A percentile compares a stretch with the other conserved stretches of the same genome.
These are phyloP conservation scores for Lindgomyces ingoldianus DNA, from an alignment of 495 filamentous ascomycete genomes.

Conservation along the genomic window DNA sequence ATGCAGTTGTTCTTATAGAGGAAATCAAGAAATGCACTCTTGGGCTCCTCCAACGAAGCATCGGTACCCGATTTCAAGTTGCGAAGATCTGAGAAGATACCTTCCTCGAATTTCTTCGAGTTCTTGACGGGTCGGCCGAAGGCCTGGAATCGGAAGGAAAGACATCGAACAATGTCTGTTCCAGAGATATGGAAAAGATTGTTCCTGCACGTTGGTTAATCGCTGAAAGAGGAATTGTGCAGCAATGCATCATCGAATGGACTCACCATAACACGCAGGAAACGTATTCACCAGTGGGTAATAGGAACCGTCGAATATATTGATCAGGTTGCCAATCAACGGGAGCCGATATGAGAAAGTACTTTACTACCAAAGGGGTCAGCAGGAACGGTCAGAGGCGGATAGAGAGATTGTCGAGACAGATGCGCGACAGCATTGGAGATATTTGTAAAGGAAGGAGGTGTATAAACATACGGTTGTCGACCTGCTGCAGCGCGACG, in stretches of 20 bases:
- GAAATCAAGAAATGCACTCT: slow-evolving; percentile 97
- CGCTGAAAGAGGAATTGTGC: background rate
- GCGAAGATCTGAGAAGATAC: slow-evolving; percentile 97
- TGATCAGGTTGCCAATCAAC: slow-evolving; percentile 98
- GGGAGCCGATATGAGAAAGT: slow-evolving; percentile 97
- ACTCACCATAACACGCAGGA: slow-evolving; percentile 93
- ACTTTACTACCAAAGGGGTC: slow-evolving; percentile 74
- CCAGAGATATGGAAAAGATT: slow-evolving; percentile 99
- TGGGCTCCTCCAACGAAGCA: slow-evolving; percentile 98
- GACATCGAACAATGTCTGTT: slow-evolving; percentile 96
- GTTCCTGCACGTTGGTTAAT: slow-evolving; percentile 63
- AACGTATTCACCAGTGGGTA: slow-evolving; percentile 97
- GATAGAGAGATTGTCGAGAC: slow-evolving; percentile 14
- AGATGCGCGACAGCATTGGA: slow-evolving; percentile 22
- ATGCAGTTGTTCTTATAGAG: slow-evolving; percentile 99
- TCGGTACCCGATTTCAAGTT: slow-evolving; percentile 98
- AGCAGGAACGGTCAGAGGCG: slow-evolving; percentile 34
- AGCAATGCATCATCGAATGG: slow-evolving; percentile 27
- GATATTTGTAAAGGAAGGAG: background rate
- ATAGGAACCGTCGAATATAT: slow-evolving; percentile 90
- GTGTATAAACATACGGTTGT: slow-evolving; percentile 78
- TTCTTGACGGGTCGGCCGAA: slow-evolving; percentile 99
- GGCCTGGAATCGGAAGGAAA: slow-evolving; percentile 97
- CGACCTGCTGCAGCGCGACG: slow-evolving; percentile 96
- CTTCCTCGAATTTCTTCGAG: slow-evolving; percentile 99